Evolutionary conservation across 495 filamentous ascomycete genomes (phyloP), one percentile per base, ranked within the genome.

Genomic region (Cercophora samala): DNA sequence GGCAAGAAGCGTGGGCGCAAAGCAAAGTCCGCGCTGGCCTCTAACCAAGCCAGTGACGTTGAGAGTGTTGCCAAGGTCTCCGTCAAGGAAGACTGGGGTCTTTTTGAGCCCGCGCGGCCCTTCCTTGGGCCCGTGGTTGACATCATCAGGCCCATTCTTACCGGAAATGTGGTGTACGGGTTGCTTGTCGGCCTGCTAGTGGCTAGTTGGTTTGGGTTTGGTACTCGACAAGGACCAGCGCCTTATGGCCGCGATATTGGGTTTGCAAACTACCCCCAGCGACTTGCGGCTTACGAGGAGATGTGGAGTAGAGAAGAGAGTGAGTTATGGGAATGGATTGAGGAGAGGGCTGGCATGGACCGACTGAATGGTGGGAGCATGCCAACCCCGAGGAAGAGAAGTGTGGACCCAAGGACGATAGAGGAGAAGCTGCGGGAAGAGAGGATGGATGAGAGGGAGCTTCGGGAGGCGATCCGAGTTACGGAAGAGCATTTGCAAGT

Each of bases 281-380:
- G 92, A 5, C 74, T 91, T 19, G 89, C 88, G 24, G 94, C 93
- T 5, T 99, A 97, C 75, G 94, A 98, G 68, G 90, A 97, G 78
- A 89, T 97, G 70, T 99, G 95, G 95, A 84, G 87, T 19, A 80
- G 86, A 19, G 95, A 98, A 72, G 95, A 99, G 74, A 91, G 87
- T 70, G 92, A 93, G 64, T 80, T 99, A 9, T 99, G 96, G 96
- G 88, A 90, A 61, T 99, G 95, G 95, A 80, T 99, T 13, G 95
- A 99, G 71, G 91, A 97, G 65, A 82, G 95, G 15, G 87, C 91
- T 1, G 91, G 90, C 4, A 81, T 93, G 75, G 88, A 92, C 62
- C 84, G 86, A n/a, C 77, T 91, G 66, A 80, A 56, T 69, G 37
- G 37, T 46, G 37, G 37, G 3, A 65, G 11, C 77, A 82, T 74